Evolutionary conservation across 139 green algal genomes (phyloP), one percentile per base, ranked within the genome.

Genomic region (Coelastrella sp.): DNA sequence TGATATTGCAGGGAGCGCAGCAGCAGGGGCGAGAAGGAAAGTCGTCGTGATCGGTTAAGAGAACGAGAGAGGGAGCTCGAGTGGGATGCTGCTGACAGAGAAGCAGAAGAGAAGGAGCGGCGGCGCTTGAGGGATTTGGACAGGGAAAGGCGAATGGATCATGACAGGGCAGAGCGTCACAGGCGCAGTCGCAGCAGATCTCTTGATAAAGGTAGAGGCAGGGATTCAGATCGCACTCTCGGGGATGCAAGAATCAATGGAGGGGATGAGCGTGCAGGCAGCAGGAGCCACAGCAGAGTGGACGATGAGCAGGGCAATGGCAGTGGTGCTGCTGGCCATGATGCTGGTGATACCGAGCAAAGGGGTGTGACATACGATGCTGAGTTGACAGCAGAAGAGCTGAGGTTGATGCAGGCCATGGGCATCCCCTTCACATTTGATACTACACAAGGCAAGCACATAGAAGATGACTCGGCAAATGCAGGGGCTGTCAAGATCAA

Each of bases 391-490:
- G 74, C 92, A 0, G 94, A 98, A 76, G 95, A 98, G 86, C 92
- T 98, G 32, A 86, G 92, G 59, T 94, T 97, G 92, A 98, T 98
- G 95, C 76, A 91, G 83, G 89, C 90, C 5, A 96, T 98, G 93
- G 95, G 95, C 85, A 97, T 98, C 50, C 95, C 95, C 19, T 95
- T 96, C 79, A 88, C 86, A 77, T 98, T 97, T 84, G 91, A 97
- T 85, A 94, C 85, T 41, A 97, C 94, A 0, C 83, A 94, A 37
- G 94, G 93, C 23, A 95, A 93, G 89, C 77, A 97, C 38, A 87
- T 97, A 13, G 91, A 96, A 2, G 96, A 98, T 64, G 87, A 92
- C 1, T 59, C 72, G 2, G 79, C 88, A n/a, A 97, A 97, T 81
- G 79, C 81, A 17, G 92, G 93, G 0, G 93, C 84, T 13, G 84